phyloP scores from a whole-genome alignment of 2,329 filamentous ascomycete species.

The Sclerotinia minor region DNA sequence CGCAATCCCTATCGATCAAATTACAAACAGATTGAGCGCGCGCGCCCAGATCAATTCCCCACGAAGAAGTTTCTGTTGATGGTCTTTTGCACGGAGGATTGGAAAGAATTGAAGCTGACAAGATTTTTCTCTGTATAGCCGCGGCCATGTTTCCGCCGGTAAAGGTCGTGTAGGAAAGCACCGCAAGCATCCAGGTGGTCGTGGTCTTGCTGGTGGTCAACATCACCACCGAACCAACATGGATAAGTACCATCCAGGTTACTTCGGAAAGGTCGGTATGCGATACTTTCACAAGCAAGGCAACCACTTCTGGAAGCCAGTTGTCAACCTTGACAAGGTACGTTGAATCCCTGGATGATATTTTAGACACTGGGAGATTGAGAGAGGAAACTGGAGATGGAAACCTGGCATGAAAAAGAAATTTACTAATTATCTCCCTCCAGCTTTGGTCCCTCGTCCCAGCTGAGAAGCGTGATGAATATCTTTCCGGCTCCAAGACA shows the following conservation, averaged over 20 bases:
- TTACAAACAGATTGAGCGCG: slow-evolving; percentile 19
- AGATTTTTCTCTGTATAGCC: slow-evolving; percentile 54
- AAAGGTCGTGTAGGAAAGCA: slow-evolving; percentile 99
- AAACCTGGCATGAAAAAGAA: not conserved
- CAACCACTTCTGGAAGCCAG: slow-evolving; percentile 97
- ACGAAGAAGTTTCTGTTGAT: slow-evolving; percentile 13
- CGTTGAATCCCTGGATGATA: slow-evolving; percentile 35
- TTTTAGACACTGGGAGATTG: not conserved
- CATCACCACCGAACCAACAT: slow-evolving; percentile 97
- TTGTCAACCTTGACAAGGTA: slow-evolving; percentile 99
- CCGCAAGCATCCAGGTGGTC: slow-evolving; percentile 83
- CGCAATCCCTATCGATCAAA: slow-evolving; percentile 20
- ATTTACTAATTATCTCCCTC: slow-evolving; percentile 6
- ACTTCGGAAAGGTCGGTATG: slow-evolving; percentile 98
- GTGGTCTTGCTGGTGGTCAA: slow-evolving; percentile 96
- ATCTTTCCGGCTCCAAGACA: slow-evolving; percentile 75
- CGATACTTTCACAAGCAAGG: slow-evolving; percentile 94
- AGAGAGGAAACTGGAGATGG: not conserved
- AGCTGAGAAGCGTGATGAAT: slow-evolving; percentile 87
- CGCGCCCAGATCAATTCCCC: slow-evolving; percentile 16
- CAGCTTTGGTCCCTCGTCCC: slow-evolving; percentile 96
- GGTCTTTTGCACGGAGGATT: slow-evolving; percentile 9
- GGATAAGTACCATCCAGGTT: slow-evolving; percentile 94
- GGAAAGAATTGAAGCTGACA: slow-evolving; percentile 36
- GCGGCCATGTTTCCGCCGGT: slow-evolving; percentile 97